These are phyloP conservation scores for Betula pendula DNA, from an alignment of 306 rosid genomes.

Conservation along the genomic window DNA sequence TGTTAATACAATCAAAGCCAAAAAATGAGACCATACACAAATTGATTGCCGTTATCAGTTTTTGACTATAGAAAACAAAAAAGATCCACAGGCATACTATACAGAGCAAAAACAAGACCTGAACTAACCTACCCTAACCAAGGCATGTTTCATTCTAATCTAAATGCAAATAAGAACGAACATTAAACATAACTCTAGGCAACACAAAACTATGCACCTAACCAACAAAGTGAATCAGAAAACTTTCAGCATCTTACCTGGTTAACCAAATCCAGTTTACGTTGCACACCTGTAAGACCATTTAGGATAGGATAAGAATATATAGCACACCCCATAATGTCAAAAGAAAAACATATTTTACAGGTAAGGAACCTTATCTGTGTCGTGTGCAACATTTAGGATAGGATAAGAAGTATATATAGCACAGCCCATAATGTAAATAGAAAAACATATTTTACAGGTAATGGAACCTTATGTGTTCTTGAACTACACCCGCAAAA, in stretches of 20 bases:
- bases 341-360: not conserved
- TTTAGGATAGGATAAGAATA: conserved; percentile 27
- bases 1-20: not conserved
- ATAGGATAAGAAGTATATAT: conserved; percentile 28
- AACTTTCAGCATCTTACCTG: conserved; percentile 48
- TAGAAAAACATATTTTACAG: not conserved
- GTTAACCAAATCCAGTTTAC: conserved; percentile 78
- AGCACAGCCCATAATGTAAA: not conserved
- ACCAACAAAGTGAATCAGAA: not conserved
- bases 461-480: not conserved
- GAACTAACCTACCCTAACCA: not conserved
- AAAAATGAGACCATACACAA: not conserved
- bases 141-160: not conserved
- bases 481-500: not conserved
- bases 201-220: not conserved
- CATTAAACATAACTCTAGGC: not conserved
- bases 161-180: not conserved
- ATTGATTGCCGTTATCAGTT: too few species aligned
- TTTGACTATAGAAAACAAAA: not conserved
- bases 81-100: not conserved
- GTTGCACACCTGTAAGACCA: conserved; percentile 76
- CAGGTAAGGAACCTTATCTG: not conserved
- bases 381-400: too few species aligned
- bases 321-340: not conserved
- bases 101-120: not conserved